Base-by-base conservation (phyloP, 2,329 filamentous ascomycete genomes). In the Lachnellula subtilissima region DNA sequence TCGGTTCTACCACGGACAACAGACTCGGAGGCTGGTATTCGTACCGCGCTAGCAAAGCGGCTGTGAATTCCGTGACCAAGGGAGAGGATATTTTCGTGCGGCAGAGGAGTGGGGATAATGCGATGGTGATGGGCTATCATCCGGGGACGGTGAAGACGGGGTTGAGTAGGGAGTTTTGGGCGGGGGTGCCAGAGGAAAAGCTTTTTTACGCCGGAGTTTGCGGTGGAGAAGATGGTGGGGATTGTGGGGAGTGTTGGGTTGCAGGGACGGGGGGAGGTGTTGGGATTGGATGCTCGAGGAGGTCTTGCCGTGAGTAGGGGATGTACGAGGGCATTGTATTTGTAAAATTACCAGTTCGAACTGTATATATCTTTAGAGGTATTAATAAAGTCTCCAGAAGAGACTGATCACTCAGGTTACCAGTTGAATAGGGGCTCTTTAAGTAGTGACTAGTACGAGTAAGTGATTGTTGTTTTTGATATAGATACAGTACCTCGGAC, bases 121-220 rank as follows among this genome's bases (percentile, higher is more conserved):
- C 87, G 0, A 76, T 91, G 61, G 83, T 84, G 1, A 73, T 95
- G 11, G 81, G 80, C 9, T 78, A 94, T 66, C 90, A 94, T 71
- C 90, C 90, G 1, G 89, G 90, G 2, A 94, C 89, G 1, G 89
- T 94, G 49, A 85, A 80, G 74, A 94, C 89, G 50, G 85, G 80
- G 9, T 73, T 95, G 59, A 90, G 85, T 60, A 79, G 76, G 65
- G 84, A 84, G 45, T 94, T 89, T 67, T 93, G 88, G 89, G 75
- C 67, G 0, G 82, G 77, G 42, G 84, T 87, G 43, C 76, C 76
- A 47, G 76, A 80, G 62, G 76, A 67, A 1, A 84, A 86, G 70
- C 72, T 94, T 62, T 62, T 85, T 93, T 63, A 82, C 78, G 57
- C 77, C 83, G 1, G 84, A 86, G 58, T 85, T 80, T 66, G 84